phyloP scores from a whole-genome alignment of 164 flowering plant species.

The Vitis amurensis region DNA sequence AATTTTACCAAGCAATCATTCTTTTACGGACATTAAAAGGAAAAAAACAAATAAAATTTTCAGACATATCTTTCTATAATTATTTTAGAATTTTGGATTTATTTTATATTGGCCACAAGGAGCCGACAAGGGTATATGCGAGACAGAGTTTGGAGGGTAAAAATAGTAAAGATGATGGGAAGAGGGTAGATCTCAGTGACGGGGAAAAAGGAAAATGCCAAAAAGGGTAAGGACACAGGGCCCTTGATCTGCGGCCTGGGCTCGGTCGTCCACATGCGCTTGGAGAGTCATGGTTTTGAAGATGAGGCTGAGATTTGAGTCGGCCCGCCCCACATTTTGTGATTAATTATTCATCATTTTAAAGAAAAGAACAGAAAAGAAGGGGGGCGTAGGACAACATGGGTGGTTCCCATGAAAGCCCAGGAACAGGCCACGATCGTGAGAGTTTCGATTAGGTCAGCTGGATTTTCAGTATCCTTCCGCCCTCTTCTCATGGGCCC shows the following conservation, averaged over 20 bases:
- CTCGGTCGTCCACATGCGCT: constrained; percentile 26
- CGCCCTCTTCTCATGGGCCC: background rate
- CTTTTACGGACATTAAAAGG: too few species aligned
- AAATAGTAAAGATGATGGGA: background rate
- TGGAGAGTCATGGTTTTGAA: background rate
- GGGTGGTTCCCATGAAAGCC: constrained; percentile 3
- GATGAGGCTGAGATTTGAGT: constrained; percentile 16
- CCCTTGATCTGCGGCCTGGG: constrained; percentile 13
- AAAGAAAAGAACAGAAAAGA: too few species aligned
- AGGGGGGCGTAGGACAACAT: constrained; percentile 8
- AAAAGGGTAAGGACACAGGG: background rate
- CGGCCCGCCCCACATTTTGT: constrained; percentile 7
- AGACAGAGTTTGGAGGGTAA: background rate
- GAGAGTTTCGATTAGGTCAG: constrained; percentile 5
- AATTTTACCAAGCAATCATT: too few species aligned
- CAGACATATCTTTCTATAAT: too few species aligned
- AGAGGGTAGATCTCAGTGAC: too few species aligned
- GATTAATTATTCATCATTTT: too few species aligned
- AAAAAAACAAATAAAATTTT: too few species aligned
- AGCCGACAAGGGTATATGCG: background rate
- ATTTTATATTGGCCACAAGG: background rate
- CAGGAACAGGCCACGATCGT: constrained; percentile 8
- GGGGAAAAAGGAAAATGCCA: background rate
- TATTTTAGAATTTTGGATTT: too few species aligned
- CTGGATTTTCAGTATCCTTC: constrained; percentile 10